Evolutionary conservation across 2,329 filamentous ascomycete species (phyloP).

Genomic region (Colletotrichum paranaense): DNA sequence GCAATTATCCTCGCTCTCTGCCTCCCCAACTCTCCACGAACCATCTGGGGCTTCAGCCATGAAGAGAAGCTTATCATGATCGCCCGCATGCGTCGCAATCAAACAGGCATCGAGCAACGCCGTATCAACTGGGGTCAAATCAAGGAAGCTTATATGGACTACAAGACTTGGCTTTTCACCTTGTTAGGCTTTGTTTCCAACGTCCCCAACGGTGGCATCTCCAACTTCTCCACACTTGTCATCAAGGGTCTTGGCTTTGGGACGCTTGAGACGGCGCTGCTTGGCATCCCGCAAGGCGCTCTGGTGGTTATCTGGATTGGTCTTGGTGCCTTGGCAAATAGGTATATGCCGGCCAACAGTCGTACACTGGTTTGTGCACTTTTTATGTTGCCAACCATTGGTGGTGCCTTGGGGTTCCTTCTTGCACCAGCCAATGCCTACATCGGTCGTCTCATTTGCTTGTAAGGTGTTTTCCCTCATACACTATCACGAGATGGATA

Average conservation of each 20-base stretch:
- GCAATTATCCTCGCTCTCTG: constrained; percentile 67
- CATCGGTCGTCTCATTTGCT: constrained; percentile 67
- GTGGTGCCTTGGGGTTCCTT: constrained; percentile 67
- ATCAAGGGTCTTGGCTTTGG: constrained; percentile 68
- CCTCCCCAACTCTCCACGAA: constrained; percentile 68
- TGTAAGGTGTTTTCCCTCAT: constrained; percentile 42
- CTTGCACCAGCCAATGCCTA: constrained; percentile 62
- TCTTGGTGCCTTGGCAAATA: constrained; percentile 52
- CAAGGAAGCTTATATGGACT: constrained; percentile 65
- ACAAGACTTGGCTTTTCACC: constrained; percentile 70
- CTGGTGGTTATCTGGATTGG: constrained; percentile 53
- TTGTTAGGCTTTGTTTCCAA: constrained; percentile 64
- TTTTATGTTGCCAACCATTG: constrained; percentile 69
- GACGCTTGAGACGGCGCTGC: constrained; percentile 48
- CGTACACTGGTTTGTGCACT: constrained; percentile 64
- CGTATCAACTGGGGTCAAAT: constrained; percentile 65
- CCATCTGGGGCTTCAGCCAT: constrained; percentile 60
- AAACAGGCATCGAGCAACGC: constrained; percentile 70
- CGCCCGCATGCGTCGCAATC: constrained; percentile 64
- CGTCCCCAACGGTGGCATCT: constrained; percentile 68
- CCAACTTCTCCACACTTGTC: constrained; percentile 70
- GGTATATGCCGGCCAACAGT: constrained; percentile 55
- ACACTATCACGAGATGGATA: no score
- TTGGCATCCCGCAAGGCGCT: constrained; percentile 52
- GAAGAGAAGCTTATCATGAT: constrained; percentile 66